Conservation (phyloP, 129 eudicot genomes). For the Deinandra increscens region DNA sequence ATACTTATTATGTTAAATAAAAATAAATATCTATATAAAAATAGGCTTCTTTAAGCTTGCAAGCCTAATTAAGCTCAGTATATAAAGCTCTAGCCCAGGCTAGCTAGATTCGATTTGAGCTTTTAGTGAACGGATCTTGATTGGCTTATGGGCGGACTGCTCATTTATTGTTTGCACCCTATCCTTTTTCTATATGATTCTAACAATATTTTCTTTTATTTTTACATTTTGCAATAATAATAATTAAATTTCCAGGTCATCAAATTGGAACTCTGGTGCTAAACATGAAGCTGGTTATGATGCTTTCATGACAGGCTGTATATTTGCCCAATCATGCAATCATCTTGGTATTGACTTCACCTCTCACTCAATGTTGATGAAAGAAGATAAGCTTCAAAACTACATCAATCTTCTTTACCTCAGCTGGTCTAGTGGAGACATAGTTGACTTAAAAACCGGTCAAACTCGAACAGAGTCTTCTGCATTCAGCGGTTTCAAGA, state of each 20-base stretch:
- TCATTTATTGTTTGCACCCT: background rate
- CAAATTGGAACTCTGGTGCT: slow-evolving; percentile 95
- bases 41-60: background rate
- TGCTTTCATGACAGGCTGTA: slow-evolving; percentile 95
- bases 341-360: slow-evolving; percentile 55
- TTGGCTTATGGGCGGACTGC: background rate
- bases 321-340: slow-evolving; percentile 85
- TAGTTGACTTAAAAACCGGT: slow-evolving; percentile 69
- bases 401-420: slow-evolving; percentile 72
- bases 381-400: slow-evolving; percentile 60
- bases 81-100: background rate
- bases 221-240: too few relatives aligned
- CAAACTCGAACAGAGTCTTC: slow-evolving; percentile 38
- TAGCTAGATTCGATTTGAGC: background rate
- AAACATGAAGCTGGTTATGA: slow-evolving; percentile 99
- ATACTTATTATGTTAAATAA: background rate
- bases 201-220: background rate
- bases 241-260: slow-evolving; percentile 46
- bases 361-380: slow-evolving; percentile 18
- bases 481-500: slow-evolving; percentile 18
- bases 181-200: background rate
- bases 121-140: background rate
- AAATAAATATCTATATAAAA: background rate
- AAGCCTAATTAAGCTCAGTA: background rate
- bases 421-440: slow-evolving; percentile 79